These are phyloP conservation scores for Vaccinium darrowii DNA, from an alignment of 148 eudicot species.

Conservation along the genomic window DNA sequence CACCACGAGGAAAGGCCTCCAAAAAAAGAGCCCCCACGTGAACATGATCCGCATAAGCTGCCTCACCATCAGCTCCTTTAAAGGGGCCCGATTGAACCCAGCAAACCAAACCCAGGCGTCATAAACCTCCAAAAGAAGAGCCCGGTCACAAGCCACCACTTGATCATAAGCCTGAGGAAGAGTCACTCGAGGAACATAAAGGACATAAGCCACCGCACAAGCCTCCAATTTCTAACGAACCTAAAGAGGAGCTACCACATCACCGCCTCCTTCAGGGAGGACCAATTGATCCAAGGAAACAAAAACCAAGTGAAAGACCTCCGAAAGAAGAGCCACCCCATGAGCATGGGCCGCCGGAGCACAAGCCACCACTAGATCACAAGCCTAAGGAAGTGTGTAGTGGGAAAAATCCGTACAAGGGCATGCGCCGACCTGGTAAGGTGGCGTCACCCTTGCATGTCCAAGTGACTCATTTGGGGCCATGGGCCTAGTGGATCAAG, in stretches of 20 bases:
- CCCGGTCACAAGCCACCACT: background rate
- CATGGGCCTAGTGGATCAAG: no score
- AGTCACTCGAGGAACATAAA: background rate
- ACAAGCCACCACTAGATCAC: background rate
- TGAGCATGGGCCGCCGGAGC: background rate
- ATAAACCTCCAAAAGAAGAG: no score
- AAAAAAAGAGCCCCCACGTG: background rate
- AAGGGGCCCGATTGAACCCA: background rate
- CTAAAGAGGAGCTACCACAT: background rate
- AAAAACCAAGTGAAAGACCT: background rate
- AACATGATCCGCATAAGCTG: background rate
- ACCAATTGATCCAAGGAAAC: no score
- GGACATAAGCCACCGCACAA: background rate
- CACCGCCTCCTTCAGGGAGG: no score
- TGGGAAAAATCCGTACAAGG: no score
- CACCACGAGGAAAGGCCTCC: constrained; percentile 2
- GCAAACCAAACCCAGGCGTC: no score
- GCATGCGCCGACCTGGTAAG: no score
- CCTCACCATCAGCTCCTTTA: constrained; percentile 18
- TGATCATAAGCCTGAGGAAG: background rate
- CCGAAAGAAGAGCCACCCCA: background rate
- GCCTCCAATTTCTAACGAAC: background rate
- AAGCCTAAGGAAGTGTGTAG: background rate
- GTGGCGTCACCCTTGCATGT: no score
- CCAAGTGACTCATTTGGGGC: no score